These are phyloP conservation scores for Chlorella sp. DNA, from an alignment of 139 green algal genomes.

Conservation along the genomic window DNA sequence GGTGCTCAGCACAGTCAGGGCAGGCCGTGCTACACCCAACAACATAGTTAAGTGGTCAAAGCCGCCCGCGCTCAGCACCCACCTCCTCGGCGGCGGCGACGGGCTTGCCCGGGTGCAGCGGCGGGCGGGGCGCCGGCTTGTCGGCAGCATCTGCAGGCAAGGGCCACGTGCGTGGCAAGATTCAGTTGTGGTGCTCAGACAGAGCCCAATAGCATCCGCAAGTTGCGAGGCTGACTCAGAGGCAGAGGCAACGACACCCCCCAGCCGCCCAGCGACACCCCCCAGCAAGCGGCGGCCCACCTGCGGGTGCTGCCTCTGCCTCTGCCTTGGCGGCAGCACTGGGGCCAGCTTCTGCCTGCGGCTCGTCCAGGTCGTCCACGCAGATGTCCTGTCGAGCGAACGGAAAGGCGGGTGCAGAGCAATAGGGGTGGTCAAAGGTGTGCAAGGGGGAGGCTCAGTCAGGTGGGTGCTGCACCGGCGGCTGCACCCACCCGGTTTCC, in stretches of 20 bases:
- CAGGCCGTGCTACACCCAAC: neutral
- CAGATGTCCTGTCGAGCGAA: neutral
- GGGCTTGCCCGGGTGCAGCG: constrained; percentile 26
- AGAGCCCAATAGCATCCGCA: no score
- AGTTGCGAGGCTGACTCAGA: no score
- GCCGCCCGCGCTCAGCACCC: neutral
- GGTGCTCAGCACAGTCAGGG: neutral
- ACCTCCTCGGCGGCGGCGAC: constrained; percentile 2
- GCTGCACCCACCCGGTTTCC: neutral
- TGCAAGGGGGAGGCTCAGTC: no score
- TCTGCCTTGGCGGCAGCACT: neutral
- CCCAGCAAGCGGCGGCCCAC: no score
- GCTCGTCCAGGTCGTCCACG: neutral
- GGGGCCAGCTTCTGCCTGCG: neutral
- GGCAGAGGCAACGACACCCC: no score
- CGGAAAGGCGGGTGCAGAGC: neutral
- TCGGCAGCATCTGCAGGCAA: neutral
- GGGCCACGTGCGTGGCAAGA: neutral
- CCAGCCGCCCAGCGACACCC: no score
- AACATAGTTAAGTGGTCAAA: neutral
- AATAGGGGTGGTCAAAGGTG: neutral
- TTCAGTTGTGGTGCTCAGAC: no score
- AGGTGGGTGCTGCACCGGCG: neutral
- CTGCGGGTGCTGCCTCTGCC: no score
- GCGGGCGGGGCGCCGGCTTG: neutral